A percentile compares a stretch with the other conserved stretches of the same genome.
Evolutionary conservation across 768 basidiomycete genomes (phyloP).

Genomic region (Mycena epipterygia): DNA sequence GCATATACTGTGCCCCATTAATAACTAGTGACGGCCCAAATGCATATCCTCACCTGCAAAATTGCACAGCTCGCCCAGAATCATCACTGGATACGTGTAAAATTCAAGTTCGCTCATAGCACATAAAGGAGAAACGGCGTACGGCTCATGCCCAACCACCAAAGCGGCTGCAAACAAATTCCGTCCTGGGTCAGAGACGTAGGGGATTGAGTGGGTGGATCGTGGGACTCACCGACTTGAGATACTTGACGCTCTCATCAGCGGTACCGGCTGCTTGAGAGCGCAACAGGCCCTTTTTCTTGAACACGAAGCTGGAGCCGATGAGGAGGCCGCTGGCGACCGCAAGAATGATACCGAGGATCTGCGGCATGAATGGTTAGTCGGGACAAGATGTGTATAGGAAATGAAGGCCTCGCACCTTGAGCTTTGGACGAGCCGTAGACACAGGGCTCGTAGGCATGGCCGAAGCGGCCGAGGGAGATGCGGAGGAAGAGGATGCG

Average conservation of each 20-base stretch:
- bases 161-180: constrained; percentile 69
- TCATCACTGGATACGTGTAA: constrained; percentile 77
- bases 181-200: constrained; percentile 13
- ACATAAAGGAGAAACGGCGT: constrained; percentile 41
- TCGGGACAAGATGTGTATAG: neutral
- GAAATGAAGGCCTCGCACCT: neutral
- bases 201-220: neutral
- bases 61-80: constrained; percentile 88
- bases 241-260: constrained; percentile 91
- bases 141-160: constrained; percentile 96
- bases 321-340: constrained; percentile 87
- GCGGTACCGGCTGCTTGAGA: constrained; percentile 83
- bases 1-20: constrained; percentile 71
- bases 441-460: neutral
- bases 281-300: constrained; percentile 92
- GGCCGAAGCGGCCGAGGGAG: neutral
- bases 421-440: neutral
- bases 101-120: neutral
- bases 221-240: constrained; percentile 83
- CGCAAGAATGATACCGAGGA: constrained; percentile 84
- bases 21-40: too few relatives aligned
- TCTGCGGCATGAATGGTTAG: constrained; percentile 56
- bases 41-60: constrained; percentile 72
- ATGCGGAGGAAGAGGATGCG: neutral
- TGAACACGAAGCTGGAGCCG: constrained; percentile 93